Conservation (phyloP, 2,329 filamentous ascomycete genomes). For the Ustulina deusta region DNA sequence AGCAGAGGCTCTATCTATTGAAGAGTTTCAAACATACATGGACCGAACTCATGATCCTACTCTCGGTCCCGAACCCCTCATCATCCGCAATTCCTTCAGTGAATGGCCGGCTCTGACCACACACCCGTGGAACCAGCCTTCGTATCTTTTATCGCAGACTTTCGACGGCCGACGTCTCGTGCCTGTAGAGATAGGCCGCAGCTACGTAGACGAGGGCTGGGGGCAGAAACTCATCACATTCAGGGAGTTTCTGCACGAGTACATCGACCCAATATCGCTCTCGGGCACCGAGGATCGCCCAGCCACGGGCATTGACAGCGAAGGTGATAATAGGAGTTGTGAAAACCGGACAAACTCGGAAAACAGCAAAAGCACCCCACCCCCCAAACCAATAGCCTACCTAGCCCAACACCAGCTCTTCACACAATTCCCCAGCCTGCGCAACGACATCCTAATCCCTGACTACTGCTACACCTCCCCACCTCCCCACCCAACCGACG, state of each 20-base stretch:
- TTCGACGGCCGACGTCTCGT: constrained; percentile 83
- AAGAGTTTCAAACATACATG: constrained; percentile 72
- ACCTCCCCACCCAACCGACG: constrained; percentile 63
- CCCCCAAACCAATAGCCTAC: constrained; percentile 72
- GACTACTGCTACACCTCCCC: constrained; percentile 85
- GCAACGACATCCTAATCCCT: constrained; percentile 80
- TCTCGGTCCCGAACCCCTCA: constrained; percentile 67
- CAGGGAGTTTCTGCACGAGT: constrained; percentile 72
- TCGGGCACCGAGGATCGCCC: constrained; percentile 25
- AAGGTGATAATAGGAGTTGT: too few relatives aligned
- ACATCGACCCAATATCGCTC: constrained; percentile 60
- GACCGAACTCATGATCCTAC: constrained; percentile 54
- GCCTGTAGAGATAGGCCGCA: constrained; percentile 86
- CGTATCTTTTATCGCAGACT: constrained; percentile 80
- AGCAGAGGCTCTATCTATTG: constrained; percentile 63
- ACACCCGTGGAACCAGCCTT: constrained; percentile 76
- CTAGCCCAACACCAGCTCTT: constrained; percentile 93
- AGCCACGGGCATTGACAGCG: background rate
- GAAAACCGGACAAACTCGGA: background rate
- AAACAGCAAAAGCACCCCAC: background rate
- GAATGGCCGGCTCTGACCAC: constrained; percentile 82
- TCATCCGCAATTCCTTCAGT: constrained; percentile 74
- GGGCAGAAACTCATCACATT: constrained; percentile 85
- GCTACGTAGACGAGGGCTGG: constrained; percentile 89
- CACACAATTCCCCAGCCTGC: constrained; percentile 80